Conservation (phyloP, 371 early-diverging fungal genomes). For the Actinomortierella ambigua region DNA sequence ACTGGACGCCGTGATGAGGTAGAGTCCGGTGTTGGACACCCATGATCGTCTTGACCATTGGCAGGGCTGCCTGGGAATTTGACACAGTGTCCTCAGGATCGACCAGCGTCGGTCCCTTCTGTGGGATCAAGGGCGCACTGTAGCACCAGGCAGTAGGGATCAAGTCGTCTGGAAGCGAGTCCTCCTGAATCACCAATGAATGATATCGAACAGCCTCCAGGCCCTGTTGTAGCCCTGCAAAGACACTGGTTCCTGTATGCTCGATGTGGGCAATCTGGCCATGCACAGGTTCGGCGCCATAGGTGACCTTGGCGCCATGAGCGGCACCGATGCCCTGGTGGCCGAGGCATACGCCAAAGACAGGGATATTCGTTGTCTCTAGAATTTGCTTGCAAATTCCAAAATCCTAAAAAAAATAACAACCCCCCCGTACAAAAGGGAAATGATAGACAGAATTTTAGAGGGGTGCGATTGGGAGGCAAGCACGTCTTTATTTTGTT, state of each 20-base stretch:
- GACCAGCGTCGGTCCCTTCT: conserved; percentile 50
- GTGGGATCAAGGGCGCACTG: conserved; percentile 31
- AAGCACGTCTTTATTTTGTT: no score
- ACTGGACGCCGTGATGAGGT: conserved; percentile 93
- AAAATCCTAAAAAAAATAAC: conserved; percentile 71
- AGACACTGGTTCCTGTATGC: conserved; percentile 52
- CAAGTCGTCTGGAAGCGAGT: conserved; percentile 34
- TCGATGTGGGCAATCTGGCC: conserved; percentile 80
- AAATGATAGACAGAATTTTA: no score
- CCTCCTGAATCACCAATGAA: conserved; percentile 76
- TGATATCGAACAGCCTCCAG: conserved; percentile 92
- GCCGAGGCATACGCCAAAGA: conserved; percentile 98
- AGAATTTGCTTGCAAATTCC: conserved; percentile 79
- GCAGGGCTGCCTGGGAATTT: conserved; percentile 13
- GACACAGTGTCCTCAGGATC: conserved; percentile 60
- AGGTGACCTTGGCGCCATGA: conserved; percentile 78
- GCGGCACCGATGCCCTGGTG: conserved; percentile 91
- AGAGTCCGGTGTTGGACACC: conserved; percentile 72
- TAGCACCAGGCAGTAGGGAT: conserved; percentile 33
- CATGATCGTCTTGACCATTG: conserved; percentile 67
- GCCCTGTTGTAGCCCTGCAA: conserved; percentile 63
- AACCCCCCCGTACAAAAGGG: background rate
- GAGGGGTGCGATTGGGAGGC: no score
- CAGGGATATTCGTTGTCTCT: conserved; percentile 65
- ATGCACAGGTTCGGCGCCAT: conserved; percentile 81